Conservation (phyloP, 2,329 filamentous ascomycete genomes). For the Phoma sp. region DNA sequence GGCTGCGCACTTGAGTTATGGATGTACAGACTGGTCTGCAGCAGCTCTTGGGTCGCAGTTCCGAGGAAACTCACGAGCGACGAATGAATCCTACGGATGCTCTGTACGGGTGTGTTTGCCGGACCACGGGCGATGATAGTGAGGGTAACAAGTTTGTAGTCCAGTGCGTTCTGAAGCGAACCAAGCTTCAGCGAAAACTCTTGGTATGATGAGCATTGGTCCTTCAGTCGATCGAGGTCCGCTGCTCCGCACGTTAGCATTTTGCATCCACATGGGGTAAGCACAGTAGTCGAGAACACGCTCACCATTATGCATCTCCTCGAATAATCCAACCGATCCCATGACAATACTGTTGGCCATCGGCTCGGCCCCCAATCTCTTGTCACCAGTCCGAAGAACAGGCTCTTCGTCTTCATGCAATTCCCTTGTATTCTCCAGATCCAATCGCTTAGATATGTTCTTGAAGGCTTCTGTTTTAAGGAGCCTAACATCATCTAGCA, state of each 20-base stretch:
- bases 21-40: constrained; percentile 6
- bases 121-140: neutral
- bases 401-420: constrained; percentile 10
- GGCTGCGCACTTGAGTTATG: neutral
- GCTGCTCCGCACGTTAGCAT: neutral
- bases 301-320: neutral
- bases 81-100: neutral
- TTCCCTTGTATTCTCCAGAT: constrained; percentile 16
- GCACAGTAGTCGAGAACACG: neutral
- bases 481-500: constrained; percentile 4
- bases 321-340: constrained; percentile 9
- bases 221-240: neutral
- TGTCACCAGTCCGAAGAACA: neutral
- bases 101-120: neutral
- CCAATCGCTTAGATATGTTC: constrained; percentile 3
- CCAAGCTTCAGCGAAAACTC: neutral
- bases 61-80: neutral
- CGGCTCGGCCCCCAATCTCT: neutral
- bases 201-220: constrained; percentile 4
- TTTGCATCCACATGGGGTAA: neutral
- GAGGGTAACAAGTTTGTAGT: constrained; percentile 5
- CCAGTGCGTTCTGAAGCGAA: neutral
- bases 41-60: neutral
- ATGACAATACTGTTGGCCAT: constrained; percentile 13
- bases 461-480: neutral